Conservation (phyloP, 352 stramenopile genomes). For the Phytopythium helicoides region DNA sequence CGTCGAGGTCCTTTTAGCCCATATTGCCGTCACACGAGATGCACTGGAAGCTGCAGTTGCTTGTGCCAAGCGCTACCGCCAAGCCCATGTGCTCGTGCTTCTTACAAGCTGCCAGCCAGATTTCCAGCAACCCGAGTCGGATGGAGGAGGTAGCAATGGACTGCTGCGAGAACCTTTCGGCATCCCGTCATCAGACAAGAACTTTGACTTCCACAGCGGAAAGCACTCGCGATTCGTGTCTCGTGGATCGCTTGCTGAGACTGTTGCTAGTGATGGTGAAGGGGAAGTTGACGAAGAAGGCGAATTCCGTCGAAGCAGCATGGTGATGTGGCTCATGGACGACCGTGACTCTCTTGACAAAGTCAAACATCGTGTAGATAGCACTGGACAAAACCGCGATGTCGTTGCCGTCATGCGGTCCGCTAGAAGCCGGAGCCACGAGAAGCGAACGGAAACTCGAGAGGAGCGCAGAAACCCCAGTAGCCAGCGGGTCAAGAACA, state of each 20-base stretch:
- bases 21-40: conserved; percentile 16
- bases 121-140: conserved; percentile 27
- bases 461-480: not conserved
- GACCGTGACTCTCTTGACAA: conserved; percentile 30
- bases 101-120: conserved; percentile 67
- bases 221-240: conserved; percentile 6
- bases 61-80: conserved; percentile 42
- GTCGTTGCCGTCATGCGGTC: conserved; percentile 4
- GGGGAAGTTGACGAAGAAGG: conserved; percentile 38
- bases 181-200: not conserved
- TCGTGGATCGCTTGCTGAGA: conserved; percentile 34
- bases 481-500: not conserved
- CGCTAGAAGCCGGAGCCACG: conserved; percentile 2
- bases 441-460: not conserved
- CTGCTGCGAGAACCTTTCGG: conserved; percentile 1
- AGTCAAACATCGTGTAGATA: conserved; percentile 29
- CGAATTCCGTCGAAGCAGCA: conserved; percentile 23
- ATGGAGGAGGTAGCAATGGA: conserved; percentile 11
- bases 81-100: conserved; percentile 69
- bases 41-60: conserved; percentile 51
- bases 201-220: not conserved
- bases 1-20: conserved; percentile 48
- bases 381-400: conserved; percentile 7
- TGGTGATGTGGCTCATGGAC: conserved; percentile 38
- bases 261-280: conserved; percentile 29